A percentile compares a stretch with the other conserved stretches of the same genome.
Conservation (phyloP, 768 basidiomycete species). For the Leccinum boreale region DNA sequence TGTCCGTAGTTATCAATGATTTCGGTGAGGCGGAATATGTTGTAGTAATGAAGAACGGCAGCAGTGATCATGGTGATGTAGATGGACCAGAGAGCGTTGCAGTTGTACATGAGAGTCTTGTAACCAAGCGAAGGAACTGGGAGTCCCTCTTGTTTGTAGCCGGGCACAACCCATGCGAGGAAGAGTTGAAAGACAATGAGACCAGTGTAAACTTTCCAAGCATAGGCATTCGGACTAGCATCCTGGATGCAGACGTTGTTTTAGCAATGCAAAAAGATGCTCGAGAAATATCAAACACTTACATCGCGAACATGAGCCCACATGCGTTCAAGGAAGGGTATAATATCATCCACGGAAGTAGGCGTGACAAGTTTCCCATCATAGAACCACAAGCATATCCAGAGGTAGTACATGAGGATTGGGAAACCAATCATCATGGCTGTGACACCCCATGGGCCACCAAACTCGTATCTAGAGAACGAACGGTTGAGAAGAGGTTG, state of each 20-base stretch:
- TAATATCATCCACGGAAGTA: conserved; percentile 60
- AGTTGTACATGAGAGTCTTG: conserved; percentile 93
- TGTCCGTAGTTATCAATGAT: conserved; percentile 97
- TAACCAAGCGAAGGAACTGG: conserved; percentile 94
- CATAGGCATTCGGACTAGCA: conserved; percentile 84
- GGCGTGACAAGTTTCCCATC: conserved; percentile 80
- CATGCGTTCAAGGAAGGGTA: conserved; percentile 79
- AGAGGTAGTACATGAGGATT: conserved; percentile 95
- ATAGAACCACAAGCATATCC: conserved; percentile 97
- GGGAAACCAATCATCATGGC: conserved; percentile 97
- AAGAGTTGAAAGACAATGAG: conserved; percentile 87
- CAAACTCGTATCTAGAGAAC: conserved; percentile 82
- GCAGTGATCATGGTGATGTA: conserved; percentile 82
- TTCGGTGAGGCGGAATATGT: conserved; percentile 86
- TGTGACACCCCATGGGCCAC: conserved; percentile 86
- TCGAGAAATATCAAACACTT: conserved; percentile 20
- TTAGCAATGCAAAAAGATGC: not conserved
- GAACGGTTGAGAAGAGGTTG: conserved; percentile 5
- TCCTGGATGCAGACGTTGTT: conserved; percentile 49
- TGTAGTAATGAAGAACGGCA: conserved; percentile 67
- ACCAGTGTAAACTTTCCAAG: conserved; percentile 87
- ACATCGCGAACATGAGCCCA: conserved; percentile 83
- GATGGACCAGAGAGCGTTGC: conserved; percentile 85
- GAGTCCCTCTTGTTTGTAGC: conserved; percentile 90
- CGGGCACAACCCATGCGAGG: conserved; percentile 88